These are phyloP conservation scores for Nitzschia sp. DNA, from an alignment of 108 stramenopile species.

Conservation along the genomic window DNA sequence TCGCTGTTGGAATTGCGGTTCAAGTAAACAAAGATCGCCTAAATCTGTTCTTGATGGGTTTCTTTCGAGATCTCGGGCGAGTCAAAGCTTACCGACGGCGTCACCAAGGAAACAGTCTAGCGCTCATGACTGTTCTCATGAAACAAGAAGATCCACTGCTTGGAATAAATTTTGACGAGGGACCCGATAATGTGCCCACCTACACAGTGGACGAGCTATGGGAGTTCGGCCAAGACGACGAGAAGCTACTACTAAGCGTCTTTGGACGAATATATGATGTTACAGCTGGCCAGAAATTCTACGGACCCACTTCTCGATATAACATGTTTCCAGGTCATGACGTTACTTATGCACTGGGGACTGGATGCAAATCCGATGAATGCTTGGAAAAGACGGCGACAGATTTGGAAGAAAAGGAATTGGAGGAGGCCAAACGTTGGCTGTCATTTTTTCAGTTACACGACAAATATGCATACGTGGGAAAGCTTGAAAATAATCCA, in stretches of 20 bases:
- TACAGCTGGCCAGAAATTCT: constrained; percentile 59
- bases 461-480: constrained; percentile 78
- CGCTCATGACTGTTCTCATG: constrained; percentile 28
- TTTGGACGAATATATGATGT: constrained; percentile 84
- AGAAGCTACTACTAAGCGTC: constrained; percentile 54
- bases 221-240: constrained; percentile 52
- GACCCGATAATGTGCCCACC: constrained; percentile 26
- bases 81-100: constrained; percentile 69
- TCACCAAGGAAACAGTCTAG: constrained; percentile 21
- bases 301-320: constrained; percentile 61
- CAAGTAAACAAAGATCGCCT: constrained; percentile 16
- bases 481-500: constrained; percentile 35
- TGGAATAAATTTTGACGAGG: constrained; percentile 51
- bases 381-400: constrained; percentile 52
- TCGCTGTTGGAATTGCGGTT: constrained; percentile 7
- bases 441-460: constrained; percentile 73
- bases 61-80: constrained; percentile 77
- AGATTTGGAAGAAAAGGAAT: constrained; percentile 56
- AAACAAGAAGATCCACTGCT: constrained; percentile 47
- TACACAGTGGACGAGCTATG: constrained; percentile 59
- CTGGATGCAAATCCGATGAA: constrained; percentile 58
- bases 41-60: constrained; percentile 63
- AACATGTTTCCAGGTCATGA: constrained; percentile 75
- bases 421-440: constrained; percentile 74
- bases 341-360: constrained; percentile 67